Conservation (phyloP, 2,329 filamentous ascomycete species). For the Paracoccidioides brasiliensis region DNA sequence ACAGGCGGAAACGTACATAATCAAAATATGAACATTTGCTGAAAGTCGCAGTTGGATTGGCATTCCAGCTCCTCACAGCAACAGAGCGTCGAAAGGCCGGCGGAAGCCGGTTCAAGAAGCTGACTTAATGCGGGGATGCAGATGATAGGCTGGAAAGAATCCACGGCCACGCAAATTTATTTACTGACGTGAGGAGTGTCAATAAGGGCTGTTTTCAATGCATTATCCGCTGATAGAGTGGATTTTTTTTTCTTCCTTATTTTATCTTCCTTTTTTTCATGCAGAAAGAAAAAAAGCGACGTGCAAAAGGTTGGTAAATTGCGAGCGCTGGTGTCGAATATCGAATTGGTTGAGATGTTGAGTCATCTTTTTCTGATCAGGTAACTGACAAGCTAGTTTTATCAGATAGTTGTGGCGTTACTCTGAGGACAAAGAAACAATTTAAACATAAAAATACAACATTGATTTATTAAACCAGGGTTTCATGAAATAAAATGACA, state of each 20-base stretch:
- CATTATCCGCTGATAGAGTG: background rate
- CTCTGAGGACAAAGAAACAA: background rate
- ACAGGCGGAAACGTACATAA: background rate
- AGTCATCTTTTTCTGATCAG: background rate
- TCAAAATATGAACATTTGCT: background rate
- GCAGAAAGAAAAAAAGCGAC: background rate
- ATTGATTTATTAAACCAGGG: background rate
- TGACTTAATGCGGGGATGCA: background rate
- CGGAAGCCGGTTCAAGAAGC: background rate
- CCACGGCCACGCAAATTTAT: background rate
- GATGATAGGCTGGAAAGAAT: background rate
- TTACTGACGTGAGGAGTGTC: background rate
- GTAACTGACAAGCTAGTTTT: background rate
- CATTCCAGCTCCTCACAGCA: background rate
- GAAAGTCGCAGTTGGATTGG: background rate
- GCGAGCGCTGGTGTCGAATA: background rate
- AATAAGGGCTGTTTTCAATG: background rate
- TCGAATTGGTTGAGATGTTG: background rate
- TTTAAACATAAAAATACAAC: background rate
- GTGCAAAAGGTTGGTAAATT: background rate
- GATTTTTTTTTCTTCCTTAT: background rate
- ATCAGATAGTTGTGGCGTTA: background rate
- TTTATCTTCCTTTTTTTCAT: background rate
- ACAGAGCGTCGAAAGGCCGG: background rate
- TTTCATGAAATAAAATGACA: background rate